A percentile compares a stretch with the other conserved stretches of the same genome.
Conservation (phyloP, 2,329 filamentous ascomycete species). For the Escovopsis sp. region DNA sequence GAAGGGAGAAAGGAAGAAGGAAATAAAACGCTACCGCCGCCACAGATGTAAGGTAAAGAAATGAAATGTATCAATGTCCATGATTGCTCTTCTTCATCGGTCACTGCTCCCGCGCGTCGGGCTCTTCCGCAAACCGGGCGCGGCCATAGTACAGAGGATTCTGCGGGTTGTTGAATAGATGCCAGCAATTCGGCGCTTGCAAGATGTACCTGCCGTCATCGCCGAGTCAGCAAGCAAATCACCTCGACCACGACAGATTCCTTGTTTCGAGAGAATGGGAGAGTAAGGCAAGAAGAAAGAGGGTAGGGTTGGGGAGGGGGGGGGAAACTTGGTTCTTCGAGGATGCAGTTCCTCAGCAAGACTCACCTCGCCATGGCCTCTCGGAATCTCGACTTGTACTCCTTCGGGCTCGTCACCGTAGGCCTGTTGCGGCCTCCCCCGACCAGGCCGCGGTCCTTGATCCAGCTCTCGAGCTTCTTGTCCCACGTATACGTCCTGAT, state of each 20-base stretch:
- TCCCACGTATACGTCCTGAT: slow-evolving; percentile 99
- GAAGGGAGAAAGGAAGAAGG: no score
- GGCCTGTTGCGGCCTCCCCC: slow-evolving; percentile 66
- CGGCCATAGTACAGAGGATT: slow-evolving; percentile 21
- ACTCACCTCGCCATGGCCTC: slow-evolving; percentile 90
- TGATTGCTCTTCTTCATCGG: not conserved
- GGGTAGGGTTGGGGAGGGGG: not conserved
- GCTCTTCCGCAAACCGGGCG: slow-evolving; percentile 23
- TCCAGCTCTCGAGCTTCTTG: slow-evolving; percentile 99
- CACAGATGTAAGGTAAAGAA: no score
- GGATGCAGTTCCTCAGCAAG: no score
- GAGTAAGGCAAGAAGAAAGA: not conserved
- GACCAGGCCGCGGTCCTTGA: slow-evolving; percentile 85
- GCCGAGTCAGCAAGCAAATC: not conserved
- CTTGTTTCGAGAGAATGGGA: no score
- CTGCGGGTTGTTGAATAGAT: slow-evolving; percentile 41
- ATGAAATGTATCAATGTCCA: no score
- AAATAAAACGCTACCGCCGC: no score
- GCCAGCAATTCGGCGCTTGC: slow-evolving; percentile 62
- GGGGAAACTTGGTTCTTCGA: no score
- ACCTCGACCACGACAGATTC: not conserved
- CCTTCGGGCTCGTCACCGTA: slow-evolving; percentile 91
- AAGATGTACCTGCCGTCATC: slow-evolving; percentile 50
- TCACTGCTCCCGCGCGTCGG: slow-evolving; percentile 12
- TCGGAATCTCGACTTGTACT: slow-evolving; percentile 90